phyloP scores from a whole-genome alignment of 2,329 filamentous ascomycete species.

The Pseudophaeomoniella oleicola region DNA sequence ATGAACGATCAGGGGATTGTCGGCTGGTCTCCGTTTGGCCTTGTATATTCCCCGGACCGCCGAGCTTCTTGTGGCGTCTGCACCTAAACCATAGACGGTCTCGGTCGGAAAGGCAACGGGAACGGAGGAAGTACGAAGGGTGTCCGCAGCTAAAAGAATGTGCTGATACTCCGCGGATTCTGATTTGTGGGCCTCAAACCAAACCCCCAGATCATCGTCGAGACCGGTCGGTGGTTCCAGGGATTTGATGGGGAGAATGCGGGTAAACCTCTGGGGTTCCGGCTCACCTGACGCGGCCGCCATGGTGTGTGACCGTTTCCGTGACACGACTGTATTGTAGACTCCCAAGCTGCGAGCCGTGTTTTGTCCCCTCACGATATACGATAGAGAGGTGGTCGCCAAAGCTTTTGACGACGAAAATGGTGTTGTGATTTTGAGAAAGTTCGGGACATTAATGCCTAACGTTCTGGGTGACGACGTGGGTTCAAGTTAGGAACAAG shows the following conservation, averaged over 20 bases:
- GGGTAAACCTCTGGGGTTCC: background rate
- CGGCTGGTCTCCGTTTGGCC: constrained; percentile 77
- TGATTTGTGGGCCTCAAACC: background rate
- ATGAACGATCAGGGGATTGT: constrained; percentile 93
- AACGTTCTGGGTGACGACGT: background rate
- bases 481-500: too few relatives aligned
- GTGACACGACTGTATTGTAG: background rate
- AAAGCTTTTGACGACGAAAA: background rate
- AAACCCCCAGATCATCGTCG: background rate
- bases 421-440: background rate
- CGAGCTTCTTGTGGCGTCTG: constrained; percentile 73
- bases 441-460: background rate
- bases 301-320: background rate
- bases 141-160: background rate
- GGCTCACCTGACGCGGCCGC: background rate
- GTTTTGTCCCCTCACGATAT: background rate
- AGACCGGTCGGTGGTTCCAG: background rate
- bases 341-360: too few relatives aligned
- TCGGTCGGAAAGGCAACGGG: constrained; percentile 95
- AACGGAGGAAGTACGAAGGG: background rate
- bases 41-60: constrained; percentile 86
- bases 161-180: background rate
- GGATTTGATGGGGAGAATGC: background rate
- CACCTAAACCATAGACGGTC: constrained; percentile 94
- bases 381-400: background rate